Base-by-base conservation (phyloP, 2,329 filamentous ascomycete species). In the Bipolaris oryzae region DNA sequence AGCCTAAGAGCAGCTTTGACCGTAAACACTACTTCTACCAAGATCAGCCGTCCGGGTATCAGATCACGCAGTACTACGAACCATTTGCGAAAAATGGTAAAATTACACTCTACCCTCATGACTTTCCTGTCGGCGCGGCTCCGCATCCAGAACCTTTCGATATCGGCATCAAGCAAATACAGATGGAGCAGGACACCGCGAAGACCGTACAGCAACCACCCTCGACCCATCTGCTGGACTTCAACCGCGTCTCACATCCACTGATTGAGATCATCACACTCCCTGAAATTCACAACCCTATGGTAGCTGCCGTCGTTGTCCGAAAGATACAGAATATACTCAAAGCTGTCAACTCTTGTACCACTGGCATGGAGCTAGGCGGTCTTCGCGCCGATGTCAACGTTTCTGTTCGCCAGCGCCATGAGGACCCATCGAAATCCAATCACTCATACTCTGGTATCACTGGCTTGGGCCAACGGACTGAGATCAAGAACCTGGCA, bases 11-110 rank as follows among this genome's bases (percentile, higher is more conserved):
- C 75, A 86, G 86, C 51, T 99, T 97, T 78, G 95, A 99, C 76
- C 85, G 95, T 62, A 99, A 99, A 76, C 95, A 99, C 77, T 99
- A 99, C 78, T 98, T 99, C 77, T 96, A 97, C 81, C 96, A 95
- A 85, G 95, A 99, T 76, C 95, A 99, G 76, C 95, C 95, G 0
- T 85, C 91, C 0, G 95, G 95, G 0, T 99, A 99, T 76, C 95
- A 99, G 76, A 96, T 99, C 61, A 99, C 95, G 1, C 95, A 99
- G 73, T 98, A 94, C 79, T 97, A 98, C 75, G 81, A 82, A 80
- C 86, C 86, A 0, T 87, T 88, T 64, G 86, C 86, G 4, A 86
- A 82, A 58, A 82, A 92, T 67, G 95, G 95, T 1, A 78, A 80
- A 37, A 81, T 98, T n/a, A 84, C 81, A 0, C 81, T 99, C 5